Base-by-base conservation (phyloP, 768 basidiomycete genomes). In the Fibroporia radiculosa region DNA sequence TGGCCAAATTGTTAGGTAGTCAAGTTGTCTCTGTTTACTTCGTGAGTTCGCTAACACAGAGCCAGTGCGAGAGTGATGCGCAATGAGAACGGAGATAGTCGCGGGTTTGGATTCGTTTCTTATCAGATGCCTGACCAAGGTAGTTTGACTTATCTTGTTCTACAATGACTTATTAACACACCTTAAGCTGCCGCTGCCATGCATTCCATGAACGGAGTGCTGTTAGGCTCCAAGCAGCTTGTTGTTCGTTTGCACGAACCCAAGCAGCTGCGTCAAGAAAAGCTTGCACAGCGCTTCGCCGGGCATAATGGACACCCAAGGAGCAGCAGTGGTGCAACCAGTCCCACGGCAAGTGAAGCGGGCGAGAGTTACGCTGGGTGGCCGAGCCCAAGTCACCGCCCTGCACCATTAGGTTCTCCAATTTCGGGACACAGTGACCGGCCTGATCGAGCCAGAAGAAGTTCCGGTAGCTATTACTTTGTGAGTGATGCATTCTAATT, bases 71-170 rank as follows among this genome's bases (percentile, higher is more conserved):
- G 91, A 47, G 90, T 93, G 32, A 93, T 93, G 92, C 78, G 86
- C 19, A 89, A 87, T 54, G 90, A 93, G 57, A 65, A 50, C 47
- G 84, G 86, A 26, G 80, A 83, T 40, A 83, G 84, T 64, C 81
- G 87, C 52, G 84, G 91, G 8, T 95, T 93, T 59, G 92, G 92
- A 23, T 95, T 93, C 56, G 92, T 93, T 33, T 89, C 86, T 2
- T 93, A 69, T 64, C 85, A 90, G 59, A 75, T 78, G 7, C 85
- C 90, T 18, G 80, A 84, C 51, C 84, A 91, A 75, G 89, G 89
- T 84, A 50, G 12, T 13, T 20, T 38, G 22, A n/a, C 22, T 18
- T 23, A 16, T 40, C 16, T 27, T 10, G 34, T 36, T 10, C 20
- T 5, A 3, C 12, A 23, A 42, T 19, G 24, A 33, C 11, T 14